A percentile compares a stretch with the other conserved stretches of the same genome.
These are phyloP conservation scores for Piromyces finnis DNA, from an alignment of 192 early-diverging fungal genomes.

Conservation along the genomic window DNA sequence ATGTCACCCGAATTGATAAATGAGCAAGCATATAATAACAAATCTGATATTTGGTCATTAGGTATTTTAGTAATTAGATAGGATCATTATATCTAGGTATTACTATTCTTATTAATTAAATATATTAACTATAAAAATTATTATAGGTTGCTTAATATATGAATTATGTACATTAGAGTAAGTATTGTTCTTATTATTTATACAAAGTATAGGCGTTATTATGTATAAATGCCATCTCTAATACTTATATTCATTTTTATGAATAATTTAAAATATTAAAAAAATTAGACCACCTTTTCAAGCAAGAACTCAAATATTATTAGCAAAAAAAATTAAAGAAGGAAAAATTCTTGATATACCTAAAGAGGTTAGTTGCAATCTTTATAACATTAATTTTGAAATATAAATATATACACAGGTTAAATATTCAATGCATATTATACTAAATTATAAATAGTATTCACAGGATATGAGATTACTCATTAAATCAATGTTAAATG, in stretches of 20 bases:
- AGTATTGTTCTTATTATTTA: neutral
- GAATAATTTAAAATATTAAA: neutral
- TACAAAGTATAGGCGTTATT: too few species aligned
- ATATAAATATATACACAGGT: too few species aligned
- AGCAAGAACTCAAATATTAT: conserved; percentile 31
- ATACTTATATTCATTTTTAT: too few species aligned
- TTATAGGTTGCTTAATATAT: conserved; percentile 36
- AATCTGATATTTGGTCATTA: conserved; percentile 58
- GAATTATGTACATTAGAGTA: conserved; percentile 58
- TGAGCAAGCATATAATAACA: conserved; percentile 45
- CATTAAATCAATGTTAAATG: neutral
- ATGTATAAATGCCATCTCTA: too few species aligned
- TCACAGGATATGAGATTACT: neutral
- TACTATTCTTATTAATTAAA: neutral
- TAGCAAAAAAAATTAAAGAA: conserved; percentile 35
- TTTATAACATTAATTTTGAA: too few species aligned
- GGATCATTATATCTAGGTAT: too few species aligned
- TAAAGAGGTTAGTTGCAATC: neutral
- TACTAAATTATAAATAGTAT: neutral
- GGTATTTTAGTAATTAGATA: too few species aligned
- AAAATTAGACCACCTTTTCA: conserved; percentile 47
- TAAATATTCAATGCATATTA: too few species aligned
- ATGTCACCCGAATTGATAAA: conserved; percentile 62
- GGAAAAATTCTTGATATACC: conserved; percentile 37
- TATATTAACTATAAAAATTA: neutral